phyloP scores from a whole-genome alignment of 257 asterid genomes.

The Capsicum baccatum region DNA sequence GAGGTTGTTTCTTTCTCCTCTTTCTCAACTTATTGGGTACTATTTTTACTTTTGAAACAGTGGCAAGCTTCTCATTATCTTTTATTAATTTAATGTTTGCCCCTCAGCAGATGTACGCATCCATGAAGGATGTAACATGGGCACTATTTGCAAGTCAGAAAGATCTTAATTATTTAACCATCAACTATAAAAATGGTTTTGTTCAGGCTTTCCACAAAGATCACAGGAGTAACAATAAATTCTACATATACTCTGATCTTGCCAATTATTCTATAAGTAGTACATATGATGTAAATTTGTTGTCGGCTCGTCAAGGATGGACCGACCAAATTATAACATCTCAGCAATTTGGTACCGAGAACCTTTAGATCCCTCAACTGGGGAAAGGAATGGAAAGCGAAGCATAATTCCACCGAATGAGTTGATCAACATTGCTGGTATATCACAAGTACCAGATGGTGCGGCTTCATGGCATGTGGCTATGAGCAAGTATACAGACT shows the following conservation, averaged over 20 bases:
- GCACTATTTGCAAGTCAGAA: slow-evolving; percentile 80
- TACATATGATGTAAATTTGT: slow-evolving; percentile 45
- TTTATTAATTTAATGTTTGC: slow-evolving; percentile 24
- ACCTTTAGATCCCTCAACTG: slow-evolving; percentile 76
- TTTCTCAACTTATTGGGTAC: not conserved
- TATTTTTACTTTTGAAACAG: not conserved
- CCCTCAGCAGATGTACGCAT: slow-evolving; percentile 74
- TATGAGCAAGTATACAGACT: slow-evolving; percentile 80
- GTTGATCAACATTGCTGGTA: slow-evolving; percentile 84
- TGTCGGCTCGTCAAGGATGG: slow-evolving; percentile 74
- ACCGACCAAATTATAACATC: slow-evolving; percentile 76
- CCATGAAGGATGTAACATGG: slow-evolving; percentile 90
- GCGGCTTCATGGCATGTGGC: slow-evolving; percentile 94
- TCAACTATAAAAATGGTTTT: slow-evolving; percentile 84
- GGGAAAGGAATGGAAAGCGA: slow-evolving; percentile 67
- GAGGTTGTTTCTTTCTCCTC: slow-evolving; percentile 55
- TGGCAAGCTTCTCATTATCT: not conserved
- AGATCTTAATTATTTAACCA: slow-evolving; percentile 78
- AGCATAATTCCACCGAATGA: slow-evolving; percentile 73
- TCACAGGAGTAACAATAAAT: slow-evolving; percentile 70
- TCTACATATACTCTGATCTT: slow-evolving; percentile 85
- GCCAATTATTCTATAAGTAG: slow-evolving; percentile 70
- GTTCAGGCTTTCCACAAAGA: slow-evolving; percentile 94
- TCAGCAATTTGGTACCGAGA: slow-evolving; percentile 87
- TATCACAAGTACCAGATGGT: slow-evolving; percentile 91